Conservation (phyloP, 2,329 filamentous ascomycete species). For the Myriosclerotinia curreyana region DNA sequence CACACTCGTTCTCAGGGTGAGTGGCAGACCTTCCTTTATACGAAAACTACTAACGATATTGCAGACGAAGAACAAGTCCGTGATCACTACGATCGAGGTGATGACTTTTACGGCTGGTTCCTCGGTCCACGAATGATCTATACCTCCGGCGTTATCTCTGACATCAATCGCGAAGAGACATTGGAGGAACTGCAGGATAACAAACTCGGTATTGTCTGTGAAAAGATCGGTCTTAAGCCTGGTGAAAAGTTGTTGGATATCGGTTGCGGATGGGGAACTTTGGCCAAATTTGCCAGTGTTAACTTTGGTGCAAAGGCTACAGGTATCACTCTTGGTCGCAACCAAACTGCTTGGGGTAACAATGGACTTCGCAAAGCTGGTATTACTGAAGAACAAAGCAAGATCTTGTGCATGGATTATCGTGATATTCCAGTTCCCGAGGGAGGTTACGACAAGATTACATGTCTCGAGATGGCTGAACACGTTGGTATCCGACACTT, state of each 20-base stretch:
- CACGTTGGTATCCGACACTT: slow-evolving; percentile 96
- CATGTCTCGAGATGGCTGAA: slow-evolving; percentile 97
- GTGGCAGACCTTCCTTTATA: slow-evolving; percentile 24
- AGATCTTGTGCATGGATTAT: slow-evolving; percentile 94
- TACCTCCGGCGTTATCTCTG: slow-evolving; percentile 90
- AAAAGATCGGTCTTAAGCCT: slow-evolving; percentile 83
- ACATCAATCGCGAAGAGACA: slow-evolving; percentile 81
- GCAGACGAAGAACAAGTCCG: slow-evolving; percentile 95
- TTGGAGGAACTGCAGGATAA: slow-evolving; percentile 97
- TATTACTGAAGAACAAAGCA: slow-evolving; percentile 82
- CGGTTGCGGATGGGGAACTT: slow-evolving; percentile 96
- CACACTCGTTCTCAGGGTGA: slow-evolving; percentile 84
- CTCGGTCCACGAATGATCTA: slow-evolving; percentile 98
- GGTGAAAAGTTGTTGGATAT: slow-evolving; percentile 88
- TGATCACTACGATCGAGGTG: slow-evolving; percentile 95
- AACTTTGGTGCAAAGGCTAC: slow-evolving; percentile 83
- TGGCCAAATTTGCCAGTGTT: slow-evolving; percentile 86
- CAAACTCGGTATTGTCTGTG: slow-evolving; percentile 91
- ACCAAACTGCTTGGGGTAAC: slow-evolving; percentile 98
- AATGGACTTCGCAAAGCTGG: slow-evolving; percentile 77
- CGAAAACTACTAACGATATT: slow-evolving; percentile 34
- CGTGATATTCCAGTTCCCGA: slow-evolving; percentile 82
- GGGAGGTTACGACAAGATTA: slow-evolving; percentile 88
- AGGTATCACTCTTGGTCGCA: slow-evolving; percentile 89
- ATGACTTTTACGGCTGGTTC: slow-evolving; percentile 99